These are phyloP conservation scores for Stachybotrys elegans DNA, from an alignment of 2,329 filamentous ascomycete species.

Conservation along the genomic window DNA sequence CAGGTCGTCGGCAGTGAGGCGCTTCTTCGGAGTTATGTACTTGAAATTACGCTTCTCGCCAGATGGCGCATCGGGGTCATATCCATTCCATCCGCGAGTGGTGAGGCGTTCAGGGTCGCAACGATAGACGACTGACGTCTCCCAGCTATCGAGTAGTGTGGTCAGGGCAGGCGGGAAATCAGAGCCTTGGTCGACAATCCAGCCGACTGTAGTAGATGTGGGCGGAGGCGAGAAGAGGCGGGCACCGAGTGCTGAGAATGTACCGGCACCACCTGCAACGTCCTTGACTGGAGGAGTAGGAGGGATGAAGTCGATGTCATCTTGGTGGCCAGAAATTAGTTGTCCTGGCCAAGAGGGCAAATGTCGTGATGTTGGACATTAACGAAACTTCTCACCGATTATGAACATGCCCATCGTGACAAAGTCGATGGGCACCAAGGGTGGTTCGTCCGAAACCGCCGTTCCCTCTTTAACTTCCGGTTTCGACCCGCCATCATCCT, in stretches of 20 bases:
- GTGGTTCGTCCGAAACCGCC: constrained; percentile 1
- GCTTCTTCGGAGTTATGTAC: constrained; percentile 82
- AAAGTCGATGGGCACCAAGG: constrained; percentile 52
- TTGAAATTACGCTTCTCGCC: constrained; percentile 71
- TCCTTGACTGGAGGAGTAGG: constrained; percentile 64
- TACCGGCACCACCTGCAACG: constrained; percentile 83
- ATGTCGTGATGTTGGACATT: not conserved
- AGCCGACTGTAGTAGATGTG: constrained; percentile 66
- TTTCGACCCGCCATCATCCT: constrained; percentile 6
- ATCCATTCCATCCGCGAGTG: constrained; percentile 90
- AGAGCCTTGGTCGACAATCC: constrained; percentile 84
- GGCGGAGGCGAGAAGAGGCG: constrained; percentile 75
- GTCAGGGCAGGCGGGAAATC: constrained; percentile 73
- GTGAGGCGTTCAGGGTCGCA: constrained; percentile 64
- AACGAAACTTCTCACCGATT: constrained; percentile 46
- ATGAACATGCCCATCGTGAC: constrained; percentile 71
- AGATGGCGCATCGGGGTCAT: constrained; percentile 53
- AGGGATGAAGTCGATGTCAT: constrained; percentile 84
- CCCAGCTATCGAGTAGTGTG: constrained; percentile 64
- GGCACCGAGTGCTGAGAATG: constrained; percentile 82
- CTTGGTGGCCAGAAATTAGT: constrained; percentile 46
- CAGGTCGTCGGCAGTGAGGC: constrained; percentile 70
- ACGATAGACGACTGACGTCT: constrained; percentile 67
- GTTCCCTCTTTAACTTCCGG: constrained; percentile 2
- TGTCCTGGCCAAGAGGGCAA: constrained; percentile 4